These are phyloP conservation scores for Rhodotorula mucilaginosa DNA, from an alignment of 1,284 basidiomycete species.

Conservation along the genomic window DNA sequence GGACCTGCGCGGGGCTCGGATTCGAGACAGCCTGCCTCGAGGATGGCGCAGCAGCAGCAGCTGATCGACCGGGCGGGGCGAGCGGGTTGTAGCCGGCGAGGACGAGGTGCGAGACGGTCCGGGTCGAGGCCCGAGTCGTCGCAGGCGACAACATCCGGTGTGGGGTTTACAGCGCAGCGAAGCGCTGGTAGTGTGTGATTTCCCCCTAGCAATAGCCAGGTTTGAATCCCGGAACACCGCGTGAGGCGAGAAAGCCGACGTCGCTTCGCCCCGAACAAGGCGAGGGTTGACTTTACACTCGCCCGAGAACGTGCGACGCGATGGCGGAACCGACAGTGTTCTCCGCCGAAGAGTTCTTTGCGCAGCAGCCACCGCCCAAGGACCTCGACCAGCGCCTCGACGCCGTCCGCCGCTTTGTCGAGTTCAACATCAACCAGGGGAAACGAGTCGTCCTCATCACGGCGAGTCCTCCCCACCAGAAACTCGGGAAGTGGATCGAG, in stretches of 20 bases:
- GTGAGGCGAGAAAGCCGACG: no score
- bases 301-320: no score
- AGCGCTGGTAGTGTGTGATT: no score
- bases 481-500: no score
- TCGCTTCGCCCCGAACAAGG: no score
- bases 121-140: not conserved
- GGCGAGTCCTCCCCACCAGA: slow-evolving; percentile 55
- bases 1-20: slow-evolving; percentile 22
- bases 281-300: no score
- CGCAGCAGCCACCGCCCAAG: slow-evolving; percentile 71
- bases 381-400: slow-evolving; percentile 65
- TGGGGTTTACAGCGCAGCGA: no score
- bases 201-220: no score
- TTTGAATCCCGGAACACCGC: no score
- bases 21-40: slow-evolving; percentile 25
- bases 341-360: slow-evolving; percentile 82
- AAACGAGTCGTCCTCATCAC: slow-evolving; percentile 89
- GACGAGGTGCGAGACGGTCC: slow-evolving; percentile 32
- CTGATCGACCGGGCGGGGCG: slow-evolving; percentile 20
- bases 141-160: not conserved
- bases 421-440: slow-evolving; percentile 61
- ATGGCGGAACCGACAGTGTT: slow-evolving; percentile 13
- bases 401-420: slow-evolving; percentile 67
- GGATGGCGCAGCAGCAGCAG: not conserved
- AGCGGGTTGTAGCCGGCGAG: slow-evolving; percentile 37